Evolutionary conservation across 2,329 filamentous ascomycete species (phyloP), one percentile per base, ranked within the genome.

Genomic region (Beauveria asiatica): DNA sequence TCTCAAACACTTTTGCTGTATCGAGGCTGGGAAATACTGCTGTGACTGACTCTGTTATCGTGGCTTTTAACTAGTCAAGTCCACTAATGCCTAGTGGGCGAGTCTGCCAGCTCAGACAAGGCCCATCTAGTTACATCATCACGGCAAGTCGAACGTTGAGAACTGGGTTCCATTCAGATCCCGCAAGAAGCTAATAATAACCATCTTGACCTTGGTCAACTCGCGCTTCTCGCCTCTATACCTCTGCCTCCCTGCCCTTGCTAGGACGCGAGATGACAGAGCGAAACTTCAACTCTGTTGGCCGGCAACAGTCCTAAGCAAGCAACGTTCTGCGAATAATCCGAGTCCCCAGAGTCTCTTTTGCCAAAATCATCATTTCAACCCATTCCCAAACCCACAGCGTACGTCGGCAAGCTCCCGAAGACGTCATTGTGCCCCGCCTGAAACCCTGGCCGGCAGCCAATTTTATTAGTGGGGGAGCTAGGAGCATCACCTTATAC

Each of bases 391-490:
- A 46, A 46, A 46, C 13, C 44, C 13, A 13, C 44, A 9, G 44
- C 44, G 19, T 33, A 11, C 30, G 4, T 33, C 30, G 30, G 44
- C 44, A 21, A 46, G 42, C 53, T 56, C 27, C 53, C 42, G 23
- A 33, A 42, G 46, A 56, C 53, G 53, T 56, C 53, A 56, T 45
- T 21, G 41, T 13, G n/a, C 53, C 42, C 53, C 53, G 53, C 53
- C 39, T n/a, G 13, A 55, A 55, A 44, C 25, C 41, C 53, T 46
- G 25, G 52, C 41, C 30, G 2, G 49, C 30, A 39, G 49, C 53
- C n/a, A 37, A 2, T n/a, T 45, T n/a, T 45, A n/a, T n/a, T 45
- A n/a, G 52, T 55, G 51, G 51, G 7, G 33, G 33, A n/a, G n/a
- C n/a, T n/a, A n/a, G n/a, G n/a, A 37, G 11, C 33, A 6, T 37